Percentiles rank a stretch among this genome's conserved stretches.
phyloP scores from a whole-genome alignment of 1,284 basidiomycete genomes.

The Boletus semigastroideus region DNA sequence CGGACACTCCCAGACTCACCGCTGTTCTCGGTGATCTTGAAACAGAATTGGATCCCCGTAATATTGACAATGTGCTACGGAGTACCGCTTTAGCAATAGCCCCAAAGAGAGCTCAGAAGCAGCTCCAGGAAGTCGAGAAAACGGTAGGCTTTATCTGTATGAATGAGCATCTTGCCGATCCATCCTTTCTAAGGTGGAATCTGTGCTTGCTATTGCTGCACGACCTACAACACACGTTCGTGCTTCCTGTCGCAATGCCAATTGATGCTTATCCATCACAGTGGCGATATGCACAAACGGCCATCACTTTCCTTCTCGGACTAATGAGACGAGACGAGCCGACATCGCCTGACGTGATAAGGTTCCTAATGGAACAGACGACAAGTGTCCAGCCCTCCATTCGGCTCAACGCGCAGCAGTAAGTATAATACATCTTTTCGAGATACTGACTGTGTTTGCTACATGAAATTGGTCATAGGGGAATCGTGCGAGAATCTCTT shows the following conservation, averaged over 20 bases:
- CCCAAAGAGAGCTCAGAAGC: slow-evolving; percentile 40
- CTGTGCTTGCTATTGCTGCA: slow-evolving; percentile 68
- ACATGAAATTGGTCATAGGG: slow-evolving; percentile 43
- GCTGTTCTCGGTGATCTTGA: slow-evolving; percentile 47
- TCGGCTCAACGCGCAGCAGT: slow-evolving; percentile 71
- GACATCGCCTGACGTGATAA: slow-evolving; percentile 61
- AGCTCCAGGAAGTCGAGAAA: slow-evolving; percentile 45
- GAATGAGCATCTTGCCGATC: slow-evolving; percentile 2
- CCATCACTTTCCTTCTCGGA: slow-evolving; percentile 69
- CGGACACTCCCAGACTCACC: slow-evolving; percentile 47
- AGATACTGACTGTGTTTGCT: slow-evolving; percentile 8
- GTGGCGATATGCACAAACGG: slow-evolving; percentile 90
- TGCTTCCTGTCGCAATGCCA: slow-evolving; percentile 3
- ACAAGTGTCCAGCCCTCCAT: slow-evolving; percentile 83
- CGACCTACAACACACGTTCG: slow-evolving; percentile 71
- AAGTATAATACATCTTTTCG: slow-evolving; percentile 28
- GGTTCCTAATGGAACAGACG: slow-evolving; percentile 68
- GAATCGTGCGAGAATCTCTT: slow-evolving; percentile 71
- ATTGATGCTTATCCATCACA: slow-evolving; percentile 35
- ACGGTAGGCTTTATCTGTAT: slow-evolving; percentile 40
- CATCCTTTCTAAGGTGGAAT: slow-evolving; percentile 45
- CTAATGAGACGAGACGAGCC: slow-evolving; percentile 78
- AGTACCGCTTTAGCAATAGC: slow-evolving; percentile 43
- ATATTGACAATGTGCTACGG: slow-evolving; percentile 47
- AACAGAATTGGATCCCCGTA: slow-evolving; percentile 45